These are phyloP conservation scores for Rhizopus microsporus DNA, from an alignment of 371 early-diverging fungal species.

Conservation along the genomic window DNA sequence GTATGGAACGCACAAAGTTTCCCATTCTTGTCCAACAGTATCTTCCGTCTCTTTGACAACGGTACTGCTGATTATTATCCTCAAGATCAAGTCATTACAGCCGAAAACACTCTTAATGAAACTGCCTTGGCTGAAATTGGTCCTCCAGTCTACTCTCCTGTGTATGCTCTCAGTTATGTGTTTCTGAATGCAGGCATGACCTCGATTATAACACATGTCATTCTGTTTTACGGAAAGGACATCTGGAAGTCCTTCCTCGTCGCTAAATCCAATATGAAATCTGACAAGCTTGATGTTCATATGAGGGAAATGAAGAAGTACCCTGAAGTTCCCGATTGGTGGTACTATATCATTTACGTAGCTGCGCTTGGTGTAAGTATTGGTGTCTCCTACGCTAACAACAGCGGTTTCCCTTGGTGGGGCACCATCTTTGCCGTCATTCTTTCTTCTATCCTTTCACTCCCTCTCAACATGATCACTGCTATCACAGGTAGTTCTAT, in stretches of 20 bases:
- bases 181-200: constrained; percentile 48
- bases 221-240: constrained; percentile 47
- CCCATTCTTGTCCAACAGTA: constrained; percentile 45
- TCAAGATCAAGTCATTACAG: constrained; percentile 38
- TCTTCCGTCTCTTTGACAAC: constrained; percentile 30
- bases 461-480: constrained; percentile 38
- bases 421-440: constrained; percentile 68
- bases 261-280: not conserved
- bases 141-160: constrained; percentile 31
- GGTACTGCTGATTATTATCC: constrained; percentile 34
- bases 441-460: constrained; percentile 40
- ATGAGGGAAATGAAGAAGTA: constrained; percentile 32
- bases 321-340: constrained; percentile 67
- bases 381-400: constrained; percentile 55
- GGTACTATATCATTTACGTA: constrained; percentile 68
- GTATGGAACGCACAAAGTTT: constrained; percentile 49
- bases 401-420: constrained; percentile 67
- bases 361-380: constrained; percentile 64
- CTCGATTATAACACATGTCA: constrained; percentile 53
- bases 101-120: constrained; percentile 36
- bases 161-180: constrained; percentile 28
- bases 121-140: constrained; percentile 41
- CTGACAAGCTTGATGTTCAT: constrained; percentile 27
- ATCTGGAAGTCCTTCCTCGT: constrained; percentile 14
- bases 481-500: constrained; percentile 41